phyloP scores from a whole-genome alignment of 73 alveolate genomes.

The Paramecium tetraurelia region DNA sequence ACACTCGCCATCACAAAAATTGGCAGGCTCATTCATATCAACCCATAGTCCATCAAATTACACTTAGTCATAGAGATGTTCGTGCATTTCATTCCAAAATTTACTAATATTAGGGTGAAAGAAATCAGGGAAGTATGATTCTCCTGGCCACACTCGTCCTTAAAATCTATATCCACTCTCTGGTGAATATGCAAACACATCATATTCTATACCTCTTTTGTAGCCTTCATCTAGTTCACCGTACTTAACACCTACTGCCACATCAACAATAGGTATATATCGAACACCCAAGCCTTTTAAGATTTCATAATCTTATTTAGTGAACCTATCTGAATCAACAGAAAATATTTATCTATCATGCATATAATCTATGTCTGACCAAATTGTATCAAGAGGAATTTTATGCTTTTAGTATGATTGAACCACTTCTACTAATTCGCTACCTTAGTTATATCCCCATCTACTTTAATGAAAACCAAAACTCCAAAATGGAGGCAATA shows the following conservation, averaged over 20 bases:
- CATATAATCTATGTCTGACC: conserved; percentile 98
- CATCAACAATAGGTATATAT: conserved; percentile 93
- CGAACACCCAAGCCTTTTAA: conserved; percentile 64
- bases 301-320: conserved; percentile 33
- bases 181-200: conserved; percentile 83
- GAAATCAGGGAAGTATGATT: conserved; percentile 90
- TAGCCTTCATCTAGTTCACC: conserved; percentile 73
- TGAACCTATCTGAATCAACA: not conserved
- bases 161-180: conserved; percentile 75
- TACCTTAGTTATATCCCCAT: conserved; percentile 88
- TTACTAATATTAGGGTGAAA: conserved; percentile 69
- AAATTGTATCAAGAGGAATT: conserved; percentile 93
- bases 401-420: not conserved
- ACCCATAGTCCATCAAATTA: conserved; percentile 96
- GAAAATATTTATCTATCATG: conserved; percentile 61
- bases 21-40: conserved; percentile 95
- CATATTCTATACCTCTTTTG: conserved; percentile 71
- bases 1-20: conserved; percentile 78
- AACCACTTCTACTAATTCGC: conserved; percentile 70
- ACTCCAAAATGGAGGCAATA: conserved; percentile 79
- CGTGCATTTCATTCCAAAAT: conserved; percentile 73
- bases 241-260: conserved; percentile 80
- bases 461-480: conserved; percentile 93
- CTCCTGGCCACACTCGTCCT: conserved; percentile 96
- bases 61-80: conserved; percentile 64